Base-by-base conservation (phyloP, 2,329 filamentous ascomycete species). In the Blastomyces emzantsi region DNA sequence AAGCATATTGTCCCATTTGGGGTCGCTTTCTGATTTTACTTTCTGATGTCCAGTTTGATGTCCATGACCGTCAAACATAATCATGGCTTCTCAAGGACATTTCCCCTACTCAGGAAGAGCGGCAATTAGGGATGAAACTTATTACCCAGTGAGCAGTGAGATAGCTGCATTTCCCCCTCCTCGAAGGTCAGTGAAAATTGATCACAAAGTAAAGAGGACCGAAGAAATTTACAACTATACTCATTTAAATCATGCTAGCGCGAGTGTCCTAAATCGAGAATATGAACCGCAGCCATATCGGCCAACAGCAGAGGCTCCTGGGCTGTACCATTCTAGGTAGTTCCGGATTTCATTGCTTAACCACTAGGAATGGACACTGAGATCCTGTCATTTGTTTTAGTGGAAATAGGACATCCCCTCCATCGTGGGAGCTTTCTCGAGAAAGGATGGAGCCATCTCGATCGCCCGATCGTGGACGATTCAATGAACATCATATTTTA, bases 401-500 rank as follows among this genome's bases (percentile, higher is more conserved):
- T 62, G 55, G 60, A 60, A 64, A 60, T 45, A 65, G 62, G 56
- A 62, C 58, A 41, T 63, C 65, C 17, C 63, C 61, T 58, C 54
- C 62, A 51, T 52, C 60, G 3, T 62, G 64, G 64, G 63, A 64
- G n/a, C 45, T 63, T 39, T 61, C 57, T 60, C 63, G 65, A 58
- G 63, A 63, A 25, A 33, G 54, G 61, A 33, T 59, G 60, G 62
- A 69, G 62, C 63, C 69, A 61, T 60, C 66, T 33, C 56, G 66
- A 64, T 64, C 67, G 9, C 61, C 64, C 45, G 68, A 69, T 62
- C 67, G 70, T 43, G 65, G 69, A 39, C 67, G 72, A 62, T 71
- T 73, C n/a, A 71, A 71, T 68, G 72, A 75, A 58, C 71, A 70
- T 63, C 71, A 69, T 28, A 61, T 69, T 28, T 69, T 70, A 41